Evolutionary conservation across 345 rosid genomes (phyloP).

Genomic region (Cochlearia excelsa): DNA sequence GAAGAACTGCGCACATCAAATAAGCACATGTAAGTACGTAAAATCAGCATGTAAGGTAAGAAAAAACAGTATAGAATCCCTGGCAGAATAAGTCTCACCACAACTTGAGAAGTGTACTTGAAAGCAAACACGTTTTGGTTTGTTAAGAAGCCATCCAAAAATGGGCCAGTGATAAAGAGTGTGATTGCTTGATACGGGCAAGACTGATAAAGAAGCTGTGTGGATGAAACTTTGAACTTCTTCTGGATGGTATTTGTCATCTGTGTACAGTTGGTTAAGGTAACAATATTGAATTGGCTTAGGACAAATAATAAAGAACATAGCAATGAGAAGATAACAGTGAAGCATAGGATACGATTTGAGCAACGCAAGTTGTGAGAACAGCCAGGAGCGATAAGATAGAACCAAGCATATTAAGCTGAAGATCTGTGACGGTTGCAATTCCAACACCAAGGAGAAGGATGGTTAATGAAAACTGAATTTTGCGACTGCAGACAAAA

Average conservation of each 20-base stretch:
- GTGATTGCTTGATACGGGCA: slow-evolving; percentile 91
- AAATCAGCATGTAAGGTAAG: no score
- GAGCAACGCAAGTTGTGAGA: slow-evolving; percentile 84
- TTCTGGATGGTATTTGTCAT: slow-evolving; percentile 98
- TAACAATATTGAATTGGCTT: not conserved
- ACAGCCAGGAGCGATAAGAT: slow-evolving; percentile 78
- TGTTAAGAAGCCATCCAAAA: slow-evolving; percentile 80
- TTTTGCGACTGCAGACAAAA: slow-evolving; percentile 18
- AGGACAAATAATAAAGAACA: no score
- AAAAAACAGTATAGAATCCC: no score
- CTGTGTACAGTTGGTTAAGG: slow-evolving; percentile 53
- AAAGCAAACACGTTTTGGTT: slow-evolving; percentile 84
- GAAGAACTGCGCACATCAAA: slow-evolving; percentile 59
- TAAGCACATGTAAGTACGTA: no score
- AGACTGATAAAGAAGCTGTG: slow-evolving; percentile 91
- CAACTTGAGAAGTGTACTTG: slow-evolving; percentile 80
- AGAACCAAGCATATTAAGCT: slow-evolving; percentile 86
- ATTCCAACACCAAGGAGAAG: slow-evolving; percentile 57
- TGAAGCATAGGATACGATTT: slow-evolving; percentile 73
- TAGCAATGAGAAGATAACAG: not conserved
- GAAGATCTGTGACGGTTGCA: slow-evolving; percentile 94
- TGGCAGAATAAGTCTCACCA: slow-evolving; percentile 49
- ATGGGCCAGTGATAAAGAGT: slow-evolving; percentile 75
- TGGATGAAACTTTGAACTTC: slow-evolving; percentile 93
- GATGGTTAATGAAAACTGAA: slow-evolving; percentile 18